Conservation (phyloP, 176 grass and related monocot genomes). For the Saccharum officinarum region DNA sequence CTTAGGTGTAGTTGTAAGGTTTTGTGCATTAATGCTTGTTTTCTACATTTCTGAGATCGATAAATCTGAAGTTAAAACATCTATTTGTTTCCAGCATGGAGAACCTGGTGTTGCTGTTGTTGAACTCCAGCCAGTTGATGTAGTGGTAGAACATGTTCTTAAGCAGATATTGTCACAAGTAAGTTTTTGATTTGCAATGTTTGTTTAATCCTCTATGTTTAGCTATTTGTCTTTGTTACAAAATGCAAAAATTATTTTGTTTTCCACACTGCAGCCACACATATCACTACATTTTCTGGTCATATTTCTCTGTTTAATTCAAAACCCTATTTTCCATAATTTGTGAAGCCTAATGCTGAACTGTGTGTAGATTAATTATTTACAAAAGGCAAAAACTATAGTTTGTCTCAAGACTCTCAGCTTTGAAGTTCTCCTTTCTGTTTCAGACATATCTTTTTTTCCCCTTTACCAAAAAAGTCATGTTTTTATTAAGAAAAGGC, state of each 20-base stretch:
- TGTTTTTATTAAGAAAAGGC: conserved; percentile 4
- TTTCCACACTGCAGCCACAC: not conserved
- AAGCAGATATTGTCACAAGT: conserved; percentile 88
- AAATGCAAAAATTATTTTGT: not conserved
- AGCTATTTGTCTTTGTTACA: conserved; percentile 10
- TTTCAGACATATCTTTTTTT: not conserved
- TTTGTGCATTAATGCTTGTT: too few relatives aligned
- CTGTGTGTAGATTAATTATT: conserved; percentile 17
- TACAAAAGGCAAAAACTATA: conserved; percentile 2
- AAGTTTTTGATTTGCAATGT: conserved; percentile 13
- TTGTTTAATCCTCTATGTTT: conserved; percentile 29
- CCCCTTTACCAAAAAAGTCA: not conserved
- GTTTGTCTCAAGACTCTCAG: not conserved
- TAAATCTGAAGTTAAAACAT: too few relatives aligned
- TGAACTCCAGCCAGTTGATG: too few relatives aligned
- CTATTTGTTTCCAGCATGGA: too few relatives aligned
- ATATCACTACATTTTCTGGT: not conserved
- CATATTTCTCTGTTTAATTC: conserved; percentile 19
- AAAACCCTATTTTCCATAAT: conserved; percentile 14
- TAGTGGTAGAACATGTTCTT: conserved; percentile 91
- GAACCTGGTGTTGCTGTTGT: too few relatives aligned
- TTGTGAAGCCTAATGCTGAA: not conserved
- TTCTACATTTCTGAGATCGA: too few relatives aligned
- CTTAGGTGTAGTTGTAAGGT: too few relatives aligned
- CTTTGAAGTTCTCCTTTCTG: not conserved